Evolutionary conservation across 1,139 yeast species (phyloP).

Genomic region (Kurtzmaniella quercitrusa): DNA sequence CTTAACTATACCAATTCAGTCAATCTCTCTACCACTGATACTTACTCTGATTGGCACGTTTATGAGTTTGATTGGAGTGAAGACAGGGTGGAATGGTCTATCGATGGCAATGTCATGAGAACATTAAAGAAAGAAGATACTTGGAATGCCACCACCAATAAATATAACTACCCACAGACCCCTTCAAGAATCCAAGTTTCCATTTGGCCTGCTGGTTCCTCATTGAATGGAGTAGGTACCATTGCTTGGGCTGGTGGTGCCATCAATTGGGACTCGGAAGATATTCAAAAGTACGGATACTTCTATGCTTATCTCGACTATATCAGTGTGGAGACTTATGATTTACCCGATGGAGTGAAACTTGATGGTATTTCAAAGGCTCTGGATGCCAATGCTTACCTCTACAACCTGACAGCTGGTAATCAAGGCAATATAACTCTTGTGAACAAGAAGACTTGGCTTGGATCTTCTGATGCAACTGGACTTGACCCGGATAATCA

Average conservation of each 20-base stretch:
- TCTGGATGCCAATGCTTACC: conserved; percentile 43
- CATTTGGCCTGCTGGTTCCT: conserved; percentile 89
- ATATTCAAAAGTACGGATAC: conserved; percentile 71
- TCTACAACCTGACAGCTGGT: conserved; percentile 50
- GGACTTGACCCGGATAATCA: conserved; percentile 59
- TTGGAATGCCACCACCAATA: conserved; percentile 56
- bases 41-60: conserved; percentile 68
- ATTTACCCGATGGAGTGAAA: conserved; percentile 50
- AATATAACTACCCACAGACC: conserved; percentile 79
- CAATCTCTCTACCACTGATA: conserved; percentile 43
- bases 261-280: conserved; percentile 77
- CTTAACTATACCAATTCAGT: conserved; percentile 61
- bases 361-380: conserved; percentile 34
- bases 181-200: conserved; percentile 85
- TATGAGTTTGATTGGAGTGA: conserved; percentile 83
- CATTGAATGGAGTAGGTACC: conserved; percentile 66
- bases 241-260: conserved; percentile 92
- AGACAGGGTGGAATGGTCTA: conserved; percentile 65
- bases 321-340: conserved; percentile 63
- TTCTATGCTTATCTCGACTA: conserved; percentile 63
- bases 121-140: conserved; percentile 64
- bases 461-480: conserved; percentile 56
- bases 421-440: conserved; percentile 45
- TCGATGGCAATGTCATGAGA: conserved; percentile 71
- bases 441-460: conserved; percentile 55